Evolutionary conservation across 1,284 basidiomycete genomes (phyloP), one percentile per base, ranked within the genome.

Genomic region (Cutaneotrichosporon arboriforme): DNA sequence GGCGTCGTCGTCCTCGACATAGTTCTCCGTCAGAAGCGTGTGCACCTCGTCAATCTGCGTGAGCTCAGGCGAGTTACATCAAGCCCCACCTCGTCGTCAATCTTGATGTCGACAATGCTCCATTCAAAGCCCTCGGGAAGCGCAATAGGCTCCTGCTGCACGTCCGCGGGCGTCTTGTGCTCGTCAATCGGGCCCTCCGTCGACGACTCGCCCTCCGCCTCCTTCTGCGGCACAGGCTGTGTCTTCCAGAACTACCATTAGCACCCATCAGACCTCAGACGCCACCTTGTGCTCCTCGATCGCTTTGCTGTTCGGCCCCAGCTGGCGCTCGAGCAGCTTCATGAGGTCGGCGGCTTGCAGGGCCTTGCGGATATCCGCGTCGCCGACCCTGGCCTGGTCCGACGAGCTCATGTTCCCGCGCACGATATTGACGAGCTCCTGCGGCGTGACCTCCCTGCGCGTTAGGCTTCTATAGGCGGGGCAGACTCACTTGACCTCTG

Each of bases 1-100:
- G 7, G 93, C 92, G 52, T 93, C 88, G 64, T 91, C 87, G 70
- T 99, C 96, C 75, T 99, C 96, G 44, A 98, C 93, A 64, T 98
- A 98, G 76, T 98, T 90, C 12, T 85, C 80, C 1, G 90, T 94
- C 18, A 99, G 79, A 8, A 99, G 80, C 58, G 92, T 86, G 67
- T 97, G 91, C 10, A 97, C 84, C 72, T 99, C 96, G 68, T 88
- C 86, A 59, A 86, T 82, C 89, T 97, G 61, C 23, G 12, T 49
- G 2, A 42, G 38, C 31, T 33, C n/a, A 7, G 0, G 14, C 43
- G 18, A 26, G 9, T 14, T 20, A 4, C 39, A 40, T 3, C 35
- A 42, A 52, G 77, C 26, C 74, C 49, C 23, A 81, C 90, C 80
- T 97, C 83, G 17, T 77, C 80, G 12, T 84, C 77, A 62, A 94